A percentile compares a stretch with the other conserved stretches of the same genome.
Conservation (phyloP, 352 stramenopile species). For the Blastocystis hominis region DNA sequence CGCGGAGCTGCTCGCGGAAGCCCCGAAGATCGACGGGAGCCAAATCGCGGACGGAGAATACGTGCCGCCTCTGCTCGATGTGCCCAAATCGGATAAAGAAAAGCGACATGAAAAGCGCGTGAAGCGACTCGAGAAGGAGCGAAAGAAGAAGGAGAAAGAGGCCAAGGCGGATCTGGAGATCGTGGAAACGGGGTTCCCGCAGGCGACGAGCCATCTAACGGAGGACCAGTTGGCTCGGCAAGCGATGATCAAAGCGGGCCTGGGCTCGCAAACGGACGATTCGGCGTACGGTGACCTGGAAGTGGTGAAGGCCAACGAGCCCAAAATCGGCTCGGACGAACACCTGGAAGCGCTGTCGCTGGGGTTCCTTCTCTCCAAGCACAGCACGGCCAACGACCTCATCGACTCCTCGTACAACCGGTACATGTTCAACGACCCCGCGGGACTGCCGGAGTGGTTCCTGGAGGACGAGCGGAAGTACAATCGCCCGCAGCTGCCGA, state of each 20-base stretch:
- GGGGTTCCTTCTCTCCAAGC: conserved; percentile 92
- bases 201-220: conserved; percentile 45
- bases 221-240: conserved; percentile 66
- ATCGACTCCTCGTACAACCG: conserved; percentile 97
- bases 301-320: conserved; percentile 65
- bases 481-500: conserved; percentile 91
- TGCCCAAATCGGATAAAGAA: conserved; percentile 96
- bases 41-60: neutral
- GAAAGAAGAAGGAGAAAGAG: conserved; percentile 58
- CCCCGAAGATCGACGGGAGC: neutral
- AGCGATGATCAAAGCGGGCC: conserved; percentile 72
- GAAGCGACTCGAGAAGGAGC: conserved; percentile 73
- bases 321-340: conserved; percentile 69
- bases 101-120: conserved; percentile 89
- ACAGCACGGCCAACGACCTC: conserved; percentile 89
- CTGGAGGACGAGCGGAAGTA: conserved; percentile 85
- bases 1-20: neutral
- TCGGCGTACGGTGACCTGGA: conserved; percentile 60
- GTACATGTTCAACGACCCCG: conserved; percentile 92
- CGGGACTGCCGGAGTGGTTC: conserved; percentile 90
- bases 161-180: conserved; percentile 56
- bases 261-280: conserved; percentile 67
- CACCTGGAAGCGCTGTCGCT: conserved; percentile 86
- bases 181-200: conserved; percentile 14
- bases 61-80: conserved; percentile 63